Base-by-base conservation (phyloP, 768 basidiomycete species). In the Amanita inopinata region DNA sequence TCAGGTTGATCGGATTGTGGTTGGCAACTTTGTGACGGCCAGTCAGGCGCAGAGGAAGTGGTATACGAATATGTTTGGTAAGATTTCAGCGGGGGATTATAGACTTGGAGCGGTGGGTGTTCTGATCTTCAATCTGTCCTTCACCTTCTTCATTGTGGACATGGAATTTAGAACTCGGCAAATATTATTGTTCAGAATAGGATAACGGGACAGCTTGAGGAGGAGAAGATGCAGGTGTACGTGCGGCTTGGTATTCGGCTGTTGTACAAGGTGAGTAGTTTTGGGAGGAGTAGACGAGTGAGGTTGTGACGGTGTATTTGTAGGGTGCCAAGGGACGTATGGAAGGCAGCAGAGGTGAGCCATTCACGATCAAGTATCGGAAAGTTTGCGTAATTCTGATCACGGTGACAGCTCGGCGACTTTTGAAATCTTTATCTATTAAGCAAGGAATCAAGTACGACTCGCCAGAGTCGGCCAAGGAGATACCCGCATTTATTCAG, bases 161-260 rank as follows among this genome's bases (percentile, higher is more conserved):
- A 7, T 28, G n/a, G n/a, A 7, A n/a, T 28, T 5, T 54, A 89
- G 85, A 96, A 99, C 55, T 93, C 90, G 40, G 94, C 92, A 18
- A 99, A 99, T 56, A 96, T 99, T 51, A 90, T 97, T 46, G 93
- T 99, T 1, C 94, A 98, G 64, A 92, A 97, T 57, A 73, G 94
- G 10, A 61, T 78, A 59, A 92, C 89, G 0, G 94, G 94, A 0
- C 86, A 89, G 58, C 58, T 98, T 45, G 85, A 92, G 56, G 94
- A 99, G 62, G 94, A 98, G 66, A 98, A 97, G 69, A 99, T 97
- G 91, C 83, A 92, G 54, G 72, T 74, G 1, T 97, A 96, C 56
- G 90, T 97, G 0, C 68, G 93, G 28, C 63, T 99, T 11, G 94
- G 94, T 2, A 99, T 99, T 54, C 70, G 94, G 19, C 56, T 99